Evolutionary conservation across 108 stramenopile species (phyloP).

Genomic region (Craspedostauros australis): DNA sequence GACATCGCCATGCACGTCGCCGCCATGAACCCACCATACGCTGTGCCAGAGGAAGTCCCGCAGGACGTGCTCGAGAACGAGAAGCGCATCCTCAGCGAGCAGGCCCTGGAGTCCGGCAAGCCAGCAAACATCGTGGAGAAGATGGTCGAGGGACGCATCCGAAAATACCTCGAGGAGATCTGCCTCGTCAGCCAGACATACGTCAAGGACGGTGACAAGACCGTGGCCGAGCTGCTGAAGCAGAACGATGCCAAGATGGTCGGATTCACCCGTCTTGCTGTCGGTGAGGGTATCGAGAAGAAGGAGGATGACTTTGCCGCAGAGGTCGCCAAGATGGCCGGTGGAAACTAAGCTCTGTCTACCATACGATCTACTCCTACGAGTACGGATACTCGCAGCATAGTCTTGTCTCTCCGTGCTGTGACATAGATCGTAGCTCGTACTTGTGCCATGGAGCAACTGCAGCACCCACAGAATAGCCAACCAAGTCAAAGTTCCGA

Average conservation of each 20-base stretch:
- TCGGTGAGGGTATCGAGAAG: conserved; percentile 86
- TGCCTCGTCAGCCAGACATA: conserved; percentile 70
- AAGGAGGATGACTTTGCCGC: conserved; percentile 70
- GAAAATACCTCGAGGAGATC: conserved; percentile 70
- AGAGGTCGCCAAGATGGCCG: conserved; percentile 71
- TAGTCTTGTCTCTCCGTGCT: too few species aligned
- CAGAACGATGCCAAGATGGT: conserved; percentile 68
- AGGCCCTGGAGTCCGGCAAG: conserved; percentile 50
- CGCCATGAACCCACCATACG: conserved; percentile 54
- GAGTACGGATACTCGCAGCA: too few species aligned
- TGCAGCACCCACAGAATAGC: too few species aligned
- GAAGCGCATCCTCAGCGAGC: conserved; percentile 34
- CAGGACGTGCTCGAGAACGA: conserved; percentile 58
- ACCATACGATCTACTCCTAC: too few species aligned
- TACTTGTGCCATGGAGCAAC: too few species aligned
- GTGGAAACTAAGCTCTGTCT: conserved; percentile 19
- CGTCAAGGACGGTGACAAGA: conserved; percentile 67
- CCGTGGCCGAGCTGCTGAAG: conserved; percentile 66
- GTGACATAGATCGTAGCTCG: too few species aligned
- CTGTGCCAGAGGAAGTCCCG: conserved; percentile 53
- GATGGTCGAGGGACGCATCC: conserved; percentile 77
- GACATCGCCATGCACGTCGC: conserved; percentile 59
- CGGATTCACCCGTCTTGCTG: conserved; percentile 61
- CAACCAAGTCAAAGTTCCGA: too few species aligned
- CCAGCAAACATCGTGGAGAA: conserved; percentile 57